These are phyloP conservation scores for Alternaria alternata DNA, from an alignment of 2,329 filamentous ascomycete genomes.

Conservation along the genomic window DNA sequence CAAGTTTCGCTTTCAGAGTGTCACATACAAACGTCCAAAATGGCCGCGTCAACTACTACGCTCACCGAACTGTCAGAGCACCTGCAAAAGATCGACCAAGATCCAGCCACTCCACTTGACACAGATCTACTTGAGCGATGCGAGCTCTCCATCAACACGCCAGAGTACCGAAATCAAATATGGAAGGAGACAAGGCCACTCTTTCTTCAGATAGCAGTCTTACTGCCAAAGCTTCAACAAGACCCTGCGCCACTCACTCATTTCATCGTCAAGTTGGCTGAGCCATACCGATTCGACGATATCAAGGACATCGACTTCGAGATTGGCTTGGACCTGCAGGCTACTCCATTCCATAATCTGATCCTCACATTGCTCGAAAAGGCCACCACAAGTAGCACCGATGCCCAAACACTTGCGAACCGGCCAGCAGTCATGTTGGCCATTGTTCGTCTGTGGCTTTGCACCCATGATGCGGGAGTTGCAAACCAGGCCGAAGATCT, in stretches of 20 bases:
- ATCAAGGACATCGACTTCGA: slow-evolving; percentile 62
- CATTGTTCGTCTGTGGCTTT: slow-evolving; percentile 67
- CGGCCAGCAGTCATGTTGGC: slow-evolving; percentile 63
- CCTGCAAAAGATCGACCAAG: slow-evolving; percentile 54
- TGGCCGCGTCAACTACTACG: slow-evolving; percentile 29
- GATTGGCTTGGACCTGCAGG: slow-evolving; percentile 61
- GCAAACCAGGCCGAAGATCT: slow-evolving; percentile 63
- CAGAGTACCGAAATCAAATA: slow-evolving; percentile 37
- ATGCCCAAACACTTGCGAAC: slow-evolving; percentile 67
- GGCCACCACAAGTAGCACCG: slow-evolving; percentile 59
- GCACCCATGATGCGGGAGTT: slow-evolving; percentile 63
- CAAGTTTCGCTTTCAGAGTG: not conserved
- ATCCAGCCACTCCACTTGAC: slow-evolving; percentile 58
- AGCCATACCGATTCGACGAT: slow-evolving; percentile 52
- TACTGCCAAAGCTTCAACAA: slow-evolving; percentile 64
- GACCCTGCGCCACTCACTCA: slow-evolving; percentile 64
- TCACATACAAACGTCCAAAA: slow-evolving; percentile 16
- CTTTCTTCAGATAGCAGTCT: slow-evolving; percentile 57
- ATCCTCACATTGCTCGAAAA: slow-evolving; percentile 65
- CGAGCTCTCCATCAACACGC: slow-evolving; percentile 52
- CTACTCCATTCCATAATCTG: slow-evolving; percentile 62
- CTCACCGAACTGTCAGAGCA: slow-evolving; percentile 51
- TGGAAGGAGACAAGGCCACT: slow-evolving; percentile 47
- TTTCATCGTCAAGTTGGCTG: slow-evolving; percentile 60
- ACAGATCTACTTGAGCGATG: slow-evolving; percentile 60